Percentiles rank a stretch among this genome's conserved stretches.
These are phyloP conservation scores for Lanmaoa rubissima DNA, from an alignment of 768 basidiomycete genomes.

Conservation along the genomic window DNA sequence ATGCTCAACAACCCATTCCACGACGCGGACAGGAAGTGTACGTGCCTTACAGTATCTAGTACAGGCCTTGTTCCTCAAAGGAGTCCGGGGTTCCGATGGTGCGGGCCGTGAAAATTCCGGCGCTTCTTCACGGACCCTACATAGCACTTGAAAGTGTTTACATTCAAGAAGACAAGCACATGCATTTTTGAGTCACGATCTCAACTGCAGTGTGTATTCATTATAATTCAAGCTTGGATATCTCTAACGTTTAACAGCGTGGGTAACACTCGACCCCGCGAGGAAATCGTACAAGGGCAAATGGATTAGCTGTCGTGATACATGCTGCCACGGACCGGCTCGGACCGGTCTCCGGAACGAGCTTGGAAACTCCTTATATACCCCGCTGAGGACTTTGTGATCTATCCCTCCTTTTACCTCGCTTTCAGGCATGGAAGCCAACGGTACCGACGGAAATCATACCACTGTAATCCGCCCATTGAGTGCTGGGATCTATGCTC, in stretches of 20 bases:
- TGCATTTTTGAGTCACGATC: background rate
- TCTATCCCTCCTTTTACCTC: background rate
- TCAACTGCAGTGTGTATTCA: background rate
- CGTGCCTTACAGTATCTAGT: no score
- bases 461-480: slow-evolving; percentile 49
- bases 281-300: background rate
- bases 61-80: background rate
- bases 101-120: slow-evolving; percentile 1
- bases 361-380: slow-evolving; percentile 12
- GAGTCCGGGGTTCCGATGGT: background rate
- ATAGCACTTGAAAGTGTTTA: no score
- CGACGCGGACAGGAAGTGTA: background rate
- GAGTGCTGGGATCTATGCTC: slow-evolving; percentile 76
- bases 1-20: background rate
- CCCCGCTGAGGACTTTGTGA: background rate
- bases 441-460: slow-evolving; percentile 23
- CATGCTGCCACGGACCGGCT: slow-evolving; percentile 6
- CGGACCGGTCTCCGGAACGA: slow-evolving; percentile 11
- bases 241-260: background rate
- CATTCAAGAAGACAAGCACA: no score
- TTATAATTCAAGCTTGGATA: background rate
- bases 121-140: no score
- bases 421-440: slow-evolving; percentile 37
- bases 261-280: background rate
- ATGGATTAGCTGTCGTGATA: background rate